A percentile compares a stretch with the other conserved stretches of the same genome.
These are phyloP conservation scores for Hordeum pubiflorum DNA, from an alignment of 202 grass and related monocot species.

Conservation along the genomic window DNA sequence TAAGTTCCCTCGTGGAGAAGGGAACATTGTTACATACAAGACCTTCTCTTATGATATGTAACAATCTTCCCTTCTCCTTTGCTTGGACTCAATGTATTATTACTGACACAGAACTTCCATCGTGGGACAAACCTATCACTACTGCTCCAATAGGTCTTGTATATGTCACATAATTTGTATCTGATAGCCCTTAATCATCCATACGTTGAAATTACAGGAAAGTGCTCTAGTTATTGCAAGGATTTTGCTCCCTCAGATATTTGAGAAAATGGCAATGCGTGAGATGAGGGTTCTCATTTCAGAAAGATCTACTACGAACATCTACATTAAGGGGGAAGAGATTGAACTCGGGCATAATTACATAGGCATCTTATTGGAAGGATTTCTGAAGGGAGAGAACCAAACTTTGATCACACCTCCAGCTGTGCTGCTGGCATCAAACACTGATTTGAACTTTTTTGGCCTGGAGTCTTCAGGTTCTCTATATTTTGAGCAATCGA, in stretches of 20 bases:
- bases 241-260: conserved; percentile 70
- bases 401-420: conserved; percentile 59
- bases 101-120: too few relatives aligned
- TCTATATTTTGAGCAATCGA: not conserved
- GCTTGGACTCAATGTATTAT: too few relatives aligned
- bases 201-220: conserved; percentile 47
- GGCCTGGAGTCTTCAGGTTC: conserved; percentile 72
- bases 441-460: conserved; percentile 44
- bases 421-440: conserved; percentile 41
- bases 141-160: not conserved
- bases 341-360: conserved; percentile 48
- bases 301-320: conserved; percentile 64
- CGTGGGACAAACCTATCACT: not conserved
- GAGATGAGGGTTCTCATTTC: conserved; percentile 68
- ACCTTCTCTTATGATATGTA: too few relatives aligned
- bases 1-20: too few relatives aligned
- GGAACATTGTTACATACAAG: too few relatives aligned
- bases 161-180: not conserved
- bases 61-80: too few relatives aligned
- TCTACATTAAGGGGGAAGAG: conserved; percentile 76
- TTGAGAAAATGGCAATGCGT: conserved; percentile 86
- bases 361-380: conserved; percentile 76
- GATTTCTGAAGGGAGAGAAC: conserved; percentile 56
- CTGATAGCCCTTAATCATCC: not conserved
- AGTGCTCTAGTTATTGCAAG: conserved; percentile 60